Evolutionary conservation across 2,329 filamentous ascomycete genomes (phyloP), one percentile per base, ranked within the genome.

Genomic region (Alternaria infectoria): DNA sequence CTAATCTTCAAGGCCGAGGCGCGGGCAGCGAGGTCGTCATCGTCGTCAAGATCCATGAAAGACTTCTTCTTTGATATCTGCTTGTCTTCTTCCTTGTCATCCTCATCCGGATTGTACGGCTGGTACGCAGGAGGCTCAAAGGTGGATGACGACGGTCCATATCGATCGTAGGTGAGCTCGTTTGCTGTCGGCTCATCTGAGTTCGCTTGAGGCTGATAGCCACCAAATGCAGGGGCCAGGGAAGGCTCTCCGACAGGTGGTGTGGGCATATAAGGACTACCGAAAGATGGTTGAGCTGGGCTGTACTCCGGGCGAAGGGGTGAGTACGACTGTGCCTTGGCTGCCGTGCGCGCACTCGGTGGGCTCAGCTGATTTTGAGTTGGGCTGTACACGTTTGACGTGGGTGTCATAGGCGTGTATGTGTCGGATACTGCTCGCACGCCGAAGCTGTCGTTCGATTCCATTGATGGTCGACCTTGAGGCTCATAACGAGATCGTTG

Each of bases 21-120:
- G 32, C 83, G 83, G 43, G 81, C 76, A 7, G 83, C 82, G 30
- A 88, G 83, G 46, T 91, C 86, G 62, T 91, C 89, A 23, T 93
- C 91, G 12, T 93, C 91, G 26, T 95, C 92, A 67, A 95, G 91
- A 73, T 95, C 90, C 86, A 96, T 92, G 72, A 93, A 89, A 21
- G 87, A 89, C 77, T 91, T 93, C 82, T 92, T 92, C 56, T 84
- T 83, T 7, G 86, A 83, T 7, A 69, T 54, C 28, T 81, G 68
- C 12, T 86, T 83, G 2, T 82, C 82, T 6, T 80, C 79, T 4
- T 76, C 64, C 10, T 74, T 80, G 8, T 86, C 84, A 15, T 85
- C 84, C 6, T 84, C 83, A 3, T 88, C 84, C 2, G 83, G 81
- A 54, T 83, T 71, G 68, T 85, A 84, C 2, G 85, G 83, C 59